Evolutionary conservation across 768 basidiomycete genomes (phyloP).

Genomic region (Plicaturopsis crispa): DNA sequence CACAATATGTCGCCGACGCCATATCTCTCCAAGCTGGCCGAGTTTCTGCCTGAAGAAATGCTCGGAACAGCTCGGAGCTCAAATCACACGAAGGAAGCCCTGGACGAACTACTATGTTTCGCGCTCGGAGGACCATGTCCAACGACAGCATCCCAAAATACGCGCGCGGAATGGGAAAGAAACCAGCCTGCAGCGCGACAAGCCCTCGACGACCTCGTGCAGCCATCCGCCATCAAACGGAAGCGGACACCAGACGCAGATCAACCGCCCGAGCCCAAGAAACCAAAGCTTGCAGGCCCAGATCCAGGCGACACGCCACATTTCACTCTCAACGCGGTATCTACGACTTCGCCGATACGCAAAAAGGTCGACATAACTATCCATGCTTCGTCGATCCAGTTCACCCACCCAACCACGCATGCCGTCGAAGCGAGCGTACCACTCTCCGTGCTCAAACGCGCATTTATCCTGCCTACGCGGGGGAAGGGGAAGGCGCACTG

Average conservation of each 20-base stretch:
- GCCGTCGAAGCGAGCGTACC: conserved; percentile 43
- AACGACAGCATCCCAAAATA: conserved; percentile 5
- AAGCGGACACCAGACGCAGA: conserved; percentile 11
- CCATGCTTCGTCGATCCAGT: conserved; percentile 39
- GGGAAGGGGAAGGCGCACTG: conserved; percentile 68
- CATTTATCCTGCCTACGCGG: conserved; percentile 68
- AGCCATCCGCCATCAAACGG: conserved; percentile 13
- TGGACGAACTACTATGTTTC: conserved; percentile 22
- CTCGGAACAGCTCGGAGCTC: too few species aligned
- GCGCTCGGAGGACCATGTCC: conserved; percentile 20
- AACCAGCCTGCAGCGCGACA: conserved; percentile 14
- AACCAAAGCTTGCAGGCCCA: conserved; percentile 6
- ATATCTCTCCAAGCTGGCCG: too few species aligned
- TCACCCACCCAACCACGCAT: conserved; percentile 43
- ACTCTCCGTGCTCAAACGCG: conserved; percentile 42
- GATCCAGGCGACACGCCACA: conserved; percentile 33
- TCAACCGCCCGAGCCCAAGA: conserved; percentile 13
- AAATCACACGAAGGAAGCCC: neutral
- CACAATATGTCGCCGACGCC: too few species aligned
- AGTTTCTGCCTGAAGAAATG: too few species aligned
- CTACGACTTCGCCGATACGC: conserved; percentile 65
- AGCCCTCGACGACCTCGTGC: conserved; percentile 12
- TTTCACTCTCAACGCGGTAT: conserved; percentile 58
- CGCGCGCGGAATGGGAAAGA: conserved; percentile 15
- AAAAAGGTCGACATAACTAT: conserved; percentile 68